Base-by-base conservation (phyloP, 495 filamentous ascomycete species). In the Cercophora sp. region DNA sequence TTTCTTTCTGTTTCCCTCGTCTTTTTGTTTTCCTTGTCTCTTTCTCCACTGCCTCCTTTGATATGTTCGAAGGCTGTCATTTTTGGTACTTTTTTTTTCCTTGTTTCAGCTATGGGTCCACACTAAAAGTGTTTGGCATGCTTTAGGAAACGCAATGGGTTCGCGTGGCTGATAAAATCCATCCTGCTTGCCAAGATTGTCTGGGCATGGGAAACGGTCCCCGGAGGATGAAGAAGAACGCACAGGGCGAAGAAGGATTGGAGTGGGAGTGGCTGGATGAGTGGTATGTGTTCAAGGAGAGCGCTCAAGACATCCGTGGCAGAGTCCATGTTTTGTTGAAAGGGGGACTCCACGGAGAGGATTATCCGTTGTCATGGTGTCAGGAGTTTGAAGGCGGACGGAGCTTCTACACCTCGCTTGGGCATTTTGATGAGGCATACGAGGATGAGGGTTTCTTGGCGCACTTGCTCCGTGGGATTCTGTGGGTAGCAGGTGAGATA, bases 401-500 rank as follows among this genome's bases (percentile, higher is more conserved):
- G 11, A 64, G 61, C 2, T 72, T 72, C 29, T 70, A 72, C 37
- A 69, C 66, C 15, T 61, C 66, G 9, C 60, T 72, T 6, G 70
- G 70, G 6, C 70, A 71, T 40, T 74, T 72, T 55, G 64, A 68
- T 22, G 63, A 67, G 29, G 69, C 69, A 2, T 74, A 65, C 44
- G 49, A 58, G 44, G 59, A 73, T 11, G 48, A 54, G 36, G 59
- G 53, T 37, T 71, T 71, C 40, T 56, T 69, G 52, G 56, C 25
- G 2, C 66, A 66, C 41, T 23, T 69, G 4, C 26, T 56, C 5
- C 59, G 59, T 4, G 69, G 57, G 22, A 70, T 71, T 18, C 27
- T 69, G 15, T 73, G 70, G 70, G 52, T 64, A 15, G 65, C 65
- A 5, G 31, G 32, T n/a, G 32, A 10, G n/a, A n/a, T n/a, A n/a